phyloP scores from a whole-genome alignment of 176 grass and related monocot genomes.

The Saccharum spontaneum region DNA sequence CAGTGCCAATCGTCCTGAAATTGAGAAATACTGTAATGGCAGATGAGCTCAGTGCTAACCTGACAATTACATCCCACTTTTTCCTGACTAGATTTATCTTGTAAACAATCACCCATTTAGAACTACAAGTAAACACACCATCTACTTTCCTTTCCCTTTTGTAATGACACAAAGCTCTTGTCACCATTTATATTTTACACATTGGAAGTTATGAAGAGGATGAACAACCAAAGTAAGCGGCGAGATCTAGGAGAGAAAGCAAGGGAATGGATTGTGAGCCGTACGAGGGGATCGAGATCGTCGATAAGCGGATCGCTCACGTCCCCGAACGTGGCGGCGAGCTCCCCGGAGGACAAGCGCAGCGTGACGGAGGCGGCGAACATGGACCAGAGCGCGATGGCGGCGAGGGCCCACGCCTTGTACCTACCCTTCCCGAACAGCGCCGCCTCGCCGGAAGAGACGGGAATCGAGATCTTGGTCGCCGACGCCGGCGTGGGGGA shows the following conservation, averaged over 20 bases:
- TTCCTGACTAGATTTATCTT: background rate
- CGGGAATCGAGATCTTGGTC: constrained; percentile 44
- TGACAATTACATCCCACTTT: background rate
- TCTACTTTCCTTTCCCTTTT: background rate
- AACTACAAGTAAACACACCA: background rate
- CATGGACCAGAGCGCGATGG: constrained; percentile 82
- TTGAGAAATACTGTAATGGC: background rate
- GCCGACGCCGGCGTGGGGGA: constrained; percentile 28
- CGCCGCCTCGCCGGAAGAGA: constrained; percentile 4
- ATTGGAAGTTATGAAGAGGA: background rate
- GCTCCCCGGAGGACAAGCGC: constrained; percentile 46
- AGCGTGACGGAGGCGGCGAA: constrained; percentile 75
- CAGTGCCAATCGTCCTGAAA: background rate
- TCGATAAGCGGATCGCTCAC: constrained; percentile 18
- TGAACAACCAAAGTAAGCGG: background rate
- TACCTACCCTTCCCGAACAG: constrained; percentile 55
- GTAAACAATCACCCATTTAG: background rate
- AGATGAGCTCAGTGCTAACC: background rate
- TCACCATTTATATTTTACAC: background rate
- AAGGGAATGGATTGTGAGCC: background rate
- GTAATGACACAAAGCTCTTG: background rate
- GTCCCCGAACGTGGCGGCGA: constrained; percentile 24
- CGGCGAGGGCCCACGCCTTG: constrained; percentile 70
- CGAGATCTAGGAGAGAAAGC: constrained; percentile 16
- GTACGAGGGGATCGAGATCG: constrained; percentile 43